Evolutionary conservation across 768 basidiomycete species (phyloP), one percentile per base, ranked within the genome.

Genomic region (Sporobolomyces phaffii): DNA sequence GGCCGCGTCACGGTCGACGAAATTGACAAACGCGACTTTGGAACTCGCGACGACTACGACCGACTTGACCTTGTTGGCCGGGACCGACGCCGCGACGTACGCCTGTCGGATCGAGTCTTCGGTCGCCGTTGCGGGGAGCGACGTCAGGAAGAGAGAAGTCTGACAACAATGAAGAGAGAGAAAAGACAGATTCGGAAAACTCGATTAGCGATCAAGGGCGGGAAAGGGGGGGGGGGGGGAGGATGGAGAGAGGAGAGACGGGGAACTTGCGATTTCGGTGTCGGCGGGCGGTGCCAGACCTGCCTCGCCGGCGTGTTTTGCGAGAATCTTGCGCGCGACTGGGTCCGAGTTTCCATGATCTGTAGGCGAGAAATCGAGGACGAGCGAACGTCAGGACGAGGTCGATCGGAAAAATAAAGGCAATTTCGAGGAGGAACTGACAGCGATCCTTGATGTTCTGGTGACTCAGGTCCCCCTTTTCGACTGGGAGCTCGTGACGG

Each of bases 371-470:
- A 22, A 34, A n/a, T 15, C 60, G 43, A 2, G 24, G 20, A 53
- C 34, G 20, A 13, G 8, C 10, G 5, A 20, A 43, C 28, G 24
- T n/a, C 31, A 20, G 36, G 29, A 36, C 53, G 28, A 31, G 22
- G 6, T 14, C 36, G 53, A 52, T 28, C 18, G 6, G 24, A 40
- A 52, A 50, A 17, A 45, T n/a, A n/a, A n/a, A n/a, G n/a, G n/a
- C n/a, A n/a, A n/a, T n/a, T n/a, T n/a, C n/a, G n/a, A n/a, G n/a
- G 24, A 29, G 10, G 22, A 18, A 68, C 74, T 47, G 57, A 78
- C 91, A 98, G 57, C 96, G 83, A 79, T 98, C 94, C 73, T 89
- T 86, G 56, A 98, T 87, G 75, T 91, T 97, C 78, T 99, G 94
- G 73, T 91, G 65, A 59, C 68, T 66, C 64, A 69, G 77, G 44